These are phyloP conservation scores for Hypomyces perniciosus DNA, from an alignment of 2,329 filamentous ascomycete genomes.

Conservation along the genomic window DNA sequence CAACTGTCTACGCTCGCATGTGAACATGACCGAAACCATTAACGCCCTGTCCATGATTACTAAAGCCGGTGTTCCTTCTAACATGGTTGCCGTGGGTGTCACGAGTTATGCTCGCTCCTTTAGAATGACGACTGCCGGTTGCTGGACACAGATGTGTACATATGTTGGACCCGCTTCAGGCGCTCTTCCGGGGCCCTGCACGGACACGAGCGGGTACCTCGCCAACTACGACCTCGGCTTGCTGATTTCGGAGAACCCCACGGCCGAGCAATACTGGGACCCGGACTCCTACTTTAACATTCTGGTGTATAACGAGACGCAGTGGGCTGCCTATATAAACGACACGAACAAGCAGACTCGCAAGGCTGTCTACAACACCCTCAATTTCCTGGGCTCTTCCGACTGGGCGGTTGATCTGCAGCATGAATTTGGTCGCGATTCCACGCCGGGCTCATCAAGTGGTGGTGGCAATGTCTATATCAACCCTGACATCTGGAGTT, in stretches of 20 bases:
- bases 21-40: constrained; percentile 31
- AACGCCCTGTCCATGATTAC: constrained; percentile 23
- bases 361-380: constrained; percentile 13
- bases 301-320: constrained; percentile 17
- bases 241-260: constrained; percentile 11
- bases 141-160: constrained; percentile 20
- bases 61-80: constrained; percentile 25
- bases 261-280: not conserved
- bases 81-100: constrained; percentile 28
- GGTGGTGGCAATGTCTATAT: too few species aligned
- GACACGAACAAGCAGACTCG: constrained; percentile 20
- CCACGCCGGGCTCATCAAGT: too few species aligned
- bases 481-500: not conserved
- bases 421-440: too few species aligned
- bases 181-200: constrained; percentile 23
- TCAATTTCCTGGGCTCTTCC: constrained; percentile 25
- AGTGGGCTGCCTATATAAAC: constrained; percentile 23
- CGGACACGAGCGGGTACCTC: constrained; percentile 25
- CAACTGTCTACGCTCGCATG: constrained; percentile 29
- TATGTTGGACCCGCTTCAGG: constrained; percentile 21
- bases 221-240: constrained; percentile 24
- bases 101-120: constrained; percentile 28
- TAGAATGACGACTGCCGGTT: constrained; percentile 26
- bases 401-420: constrained; percentile 26
- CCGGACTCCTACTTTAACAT: constrained; percentile 11